Evolutionary conservation across 2,329 filamentous ascomycete species (phyloP).

Genomic region (Akanthomyces muscarius): DNA sequence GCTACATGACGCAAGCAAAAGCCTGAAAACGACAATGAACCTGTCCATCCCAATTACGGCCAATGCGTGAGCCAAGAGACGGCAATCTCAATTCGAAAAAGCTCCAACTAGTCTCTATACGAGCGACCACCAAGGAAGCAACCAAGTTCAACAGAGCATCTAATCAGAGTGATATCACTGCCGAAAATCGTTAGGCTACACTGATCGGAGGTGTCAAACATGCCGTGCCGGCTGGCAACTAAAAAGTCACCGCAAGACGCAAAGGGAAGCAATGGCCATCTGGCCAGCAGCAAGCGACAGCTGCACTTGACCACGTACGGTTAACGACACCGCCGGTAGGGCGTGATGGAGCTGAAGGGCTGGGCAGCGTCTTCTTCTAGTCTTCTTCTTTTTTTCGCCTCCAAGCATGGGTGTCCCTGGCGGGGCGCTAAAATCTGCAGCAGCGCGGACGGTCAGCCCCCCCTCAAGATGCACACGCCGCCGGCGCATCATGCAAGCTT

Average conservation of each 20-base stretch:
- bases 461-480: slow-evolving; percentile 3
- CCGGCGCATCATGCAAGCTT: slow-evolving; percentile 7
- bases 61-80: neutral
- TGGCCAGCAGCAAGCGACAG: slow-evolving; percentile 9
- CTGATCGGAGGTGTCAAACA: neutral
- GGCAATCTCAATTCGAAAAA: too few relatives aligned
- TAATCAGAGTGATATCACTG: neutral
- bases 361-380: neutral
- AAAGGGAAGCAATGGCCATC: neutral
- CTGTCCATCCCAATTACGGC: neutral
- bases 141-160: neutral
- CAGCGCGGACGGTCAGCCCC: neutral
- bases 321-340: slow-evolving; percentile 14
- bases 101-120: neutral
- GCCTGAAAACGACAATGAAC: neutral
- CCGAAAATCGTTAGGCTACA: neutral
- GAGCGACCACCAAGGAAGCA: neutral
- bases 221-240: slow-evolving; percentile 1
- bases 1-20: neutral
- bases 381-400: slow-evolving; percentile 12
- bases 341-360: slow-evolving; percentile 2
- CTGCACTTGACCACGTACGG: slow-evolving; percentile 12
- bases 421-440: slow-evolving; percentile 11
- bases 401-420: neutral
- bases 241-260: neutral